phyloP scores from a whole-genome alignment of 2,329 filamentous ascomycete species.

The Epichloe amarillans region DNA sequence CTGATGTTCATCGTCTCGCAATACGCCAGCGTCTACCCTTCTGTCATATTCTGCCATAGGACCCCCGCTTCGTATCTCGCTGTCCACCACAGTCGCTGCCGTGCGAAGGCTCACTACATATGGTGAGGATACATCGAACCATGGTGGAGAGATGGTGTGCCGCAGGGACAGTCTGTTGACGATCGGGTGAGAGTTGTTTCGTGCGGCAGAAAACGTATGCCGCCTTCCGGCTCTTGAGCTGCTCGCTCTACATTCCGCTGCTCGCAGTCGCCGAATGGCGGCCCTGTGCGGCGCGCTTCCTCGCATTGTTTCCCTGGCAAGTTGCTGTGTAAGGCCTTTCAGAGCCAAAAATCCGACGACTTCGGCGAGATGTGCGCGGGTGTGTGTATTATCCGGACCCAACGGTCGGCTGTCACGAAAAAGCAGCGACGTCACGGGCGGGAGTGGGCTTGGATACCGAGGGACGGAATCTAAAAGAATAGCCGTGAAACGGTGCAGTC shows the following conservation, averaged over 20 bases:
- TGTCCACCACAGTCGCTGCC: constrained; percentile 17
- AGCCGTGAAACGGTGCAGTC: background rate
- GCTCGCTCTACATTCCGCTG: constrained; percentile 4
- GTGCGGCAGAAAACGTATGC: background rate
- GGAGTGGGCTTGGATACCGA: background rate
- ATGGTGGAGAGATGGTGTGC: background rate
- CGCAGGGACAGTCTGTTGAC: background rate
- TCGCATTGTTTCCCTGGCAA: constrained; percentile 8
- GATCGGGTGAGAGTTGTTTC: background rate
- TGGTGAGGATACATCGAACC: background rate
- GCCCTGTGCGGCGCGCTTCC: constrained; percentile 6
- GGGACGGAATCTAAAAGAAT: background rate
- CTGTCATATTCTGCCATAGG: constrained; percentile 82
- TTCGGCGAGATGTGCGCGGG: background rate
- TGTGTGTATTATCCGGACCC: background rate
- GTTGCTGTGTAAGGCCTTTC: background rate
- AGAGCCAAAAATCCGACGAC: background rate
- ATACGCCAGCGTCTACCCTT: constrained; percentile 56
- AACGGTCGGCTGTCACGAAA: background rate
- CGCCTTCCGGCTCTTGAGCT: constrained; percentile 1
- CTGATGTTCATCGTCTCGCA: constrained; percentile 86
- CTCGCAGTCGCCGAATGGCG: constrained; percentile 9
- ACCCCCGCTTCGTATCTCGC: constrained; percentile 34
- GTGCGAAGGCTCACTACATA: constrained; percentile 8
- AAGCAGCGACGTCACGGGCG: background rate